phyloP scores from a whole-genome alignment of 2,329 filamentous ascomycete species.

The Aspergillus novoparasiticus region DNA sequence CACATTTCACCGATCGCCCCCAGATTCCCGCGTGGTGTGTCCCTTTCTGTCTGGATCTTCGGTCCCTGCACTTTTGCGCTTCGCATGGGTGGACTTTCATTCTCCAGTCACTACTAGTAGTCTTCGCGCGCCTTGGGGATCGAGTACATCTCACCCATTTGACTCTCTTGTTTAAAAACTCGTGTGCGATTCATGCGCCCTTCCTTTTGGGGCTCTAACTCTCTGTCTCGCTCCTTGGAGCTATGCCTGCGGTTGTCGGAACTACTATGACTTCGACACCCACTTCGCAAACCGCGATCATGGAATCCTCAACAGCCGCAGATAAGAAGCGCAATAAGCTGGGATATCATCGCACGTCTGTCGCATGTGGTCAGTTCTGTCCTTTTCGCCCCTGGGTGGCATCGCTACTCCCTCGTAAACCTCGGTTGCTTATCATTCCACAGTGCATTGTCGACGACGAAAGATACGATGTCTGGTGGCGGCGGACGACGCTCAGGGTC shows the following conservation, averaged over 20 bases:
- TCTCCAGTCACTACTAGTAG: slow-evolving; percentile 1
- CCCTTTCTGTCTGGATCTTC: slow-evolving; percentile 5
- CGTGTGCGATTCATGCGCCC: slow-evolving; percentile 30
- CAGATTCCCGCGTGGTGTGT: not conserved
- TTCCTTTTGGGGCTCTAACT: slow-evolving; percentile 20
- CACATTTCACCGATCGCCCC: slow-evolving; percentile 3
- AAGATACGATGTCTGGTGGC: slow-evolving; percentile 90
- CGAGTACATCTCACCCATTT: not conserved
- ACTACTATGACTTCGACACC: slow-evolving; percentile 34
- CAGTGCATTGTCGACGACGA: slow-evolving; percentile 86
- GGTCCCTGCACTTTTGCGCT: slow-evolving; percentile 10
- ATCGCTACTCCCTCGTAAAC: not conserved
- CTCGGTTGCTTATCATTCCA: slow-evolving; percentile 22
- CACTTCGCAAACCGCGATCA: slow-evolving; percentile 35
- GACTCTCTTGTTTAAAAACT: not conserved
- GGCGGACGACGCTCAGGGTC: slow-evolving; percentile 69
- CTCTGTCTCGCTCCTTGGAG: slow-evolving; percentile 30
- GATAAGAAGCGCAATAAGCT: slow-evolving; percentile 85
- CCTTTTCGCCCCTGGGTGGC: not conserved
- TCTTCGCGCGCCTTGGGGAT: not conserved
- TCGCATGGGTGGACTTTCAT: slow-evolving; percentile 9
- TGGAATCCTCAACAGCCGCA: slow-evolving; percentile 46
- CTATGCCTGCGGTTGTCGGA: slow-evolving; percentile 43
- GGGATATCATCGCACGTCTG: slow-evolving; percentile 91
- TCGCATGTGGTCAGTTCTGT: slow-evolving; percentile 82